These are phyloP conservation scores for Mycosarcoma mackinlayi DNA, from an alignment of 1,284 basidiomycete genomes.

Conservation along the genomic window DNA sequence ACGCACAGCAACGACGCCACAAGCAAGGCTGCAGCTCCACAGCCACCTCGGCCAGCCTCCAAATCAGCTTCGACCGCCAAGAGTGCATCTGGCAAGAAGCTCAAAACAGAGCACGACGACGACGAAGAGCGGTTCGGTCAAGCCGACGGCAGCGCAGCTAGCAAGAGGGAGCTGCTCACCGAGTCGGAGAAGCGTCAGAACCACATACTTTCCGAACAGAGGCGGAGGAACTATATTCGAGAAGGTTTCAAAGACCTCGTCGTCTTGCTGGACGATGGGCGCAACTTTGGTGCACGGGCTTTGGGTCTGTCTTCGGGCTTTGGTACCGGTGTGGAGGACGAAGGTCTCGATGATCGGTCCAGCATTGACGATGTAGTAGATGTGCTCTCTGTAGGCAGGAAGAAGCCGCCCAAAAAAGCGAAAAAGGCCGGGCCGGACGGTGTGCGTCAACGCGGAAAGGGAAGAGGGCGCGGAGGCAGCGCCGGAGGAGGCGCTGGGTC, in stretches of 20 bases:
- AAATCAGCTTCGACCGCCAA: conserved; percentile 3
- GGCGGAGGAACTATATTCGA: conserved; percentile 64
- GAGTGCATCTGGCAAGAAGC: conserved; percentile 46
- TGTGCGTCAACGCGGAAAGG: conserved; percentile 58
- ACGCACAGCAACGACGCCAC: conserved; percentile 1
- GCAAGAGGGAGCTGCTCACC: conserved; percentile 55
- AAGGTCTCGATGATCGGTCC: conserved; percentile 63
- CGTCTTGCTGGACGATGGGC: conserved; percentile 62
- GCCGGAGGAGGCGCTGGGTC: conserved; percentile 64
- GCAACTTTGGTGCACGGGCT: conserved; percentile 63
- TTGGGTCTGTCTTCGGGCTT: conserved; percentile 63
- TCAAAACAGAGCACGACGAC: conserved; percentile 55
- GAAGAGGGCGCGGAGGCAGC: conserved; percentile 62
- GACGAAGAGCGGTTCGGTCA: conserved; percentile 12
- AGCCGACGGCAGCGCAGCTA: conserved; percentile 14
- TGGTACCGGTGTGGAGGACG: conserved; percentile 66
- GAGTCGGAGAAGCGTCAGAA: conserved; percentile 63
- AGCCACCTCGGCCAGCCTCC: conserved; percentile 9
- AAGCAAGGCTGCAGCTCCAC: conserved; percentile 8
- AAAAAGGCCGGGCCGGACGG: conserved; percentile 50
- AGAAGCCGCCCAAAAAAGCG: conserved; percentile 54
- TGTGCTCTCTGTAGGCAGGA: conserved; percentile 44
- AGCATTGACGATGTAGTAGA: conserved; percentile 60
- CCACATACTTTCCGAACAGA: conserved; percentile 65
- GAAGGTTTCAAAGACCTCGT: conserved; percentile 66